Evolutionary conservation across 352 stramenopile species (phyloP).

Genomic region (Globisporangium solare): DNA sequence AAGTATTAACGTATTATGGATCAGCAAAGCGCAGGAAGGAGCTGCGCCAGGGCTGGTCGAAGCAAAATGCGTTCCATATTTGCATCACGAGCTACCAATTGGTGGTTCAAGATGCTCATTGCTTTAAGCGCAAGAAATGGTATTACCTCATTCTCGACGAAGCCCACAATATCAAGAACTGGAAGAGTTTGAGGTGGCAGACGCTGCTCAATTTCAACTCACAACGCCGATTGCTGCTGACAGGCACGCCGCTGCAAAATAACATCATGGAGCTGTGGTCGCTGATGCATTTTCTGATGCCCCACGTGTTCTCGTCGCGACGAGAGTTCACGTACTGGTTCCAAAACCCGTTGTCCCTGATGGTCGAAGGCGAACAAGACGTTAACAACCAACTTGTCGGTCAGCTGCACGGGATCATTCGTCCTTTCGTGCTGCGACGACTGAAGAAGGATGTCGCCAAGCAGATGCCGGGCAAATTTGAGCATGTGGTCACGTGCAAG

Average conservation of each 20-base stretch:
- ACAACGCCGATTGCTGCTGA: slow-evolving; percentile 90
- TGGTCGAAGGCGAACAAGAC: slow-evolving; percentile 66
- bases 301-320: slow-evolving; percentile 90
- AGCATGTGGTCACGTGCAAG: slow-evolving; percentile 94
- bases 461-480: slow-evolving; percentile 96
- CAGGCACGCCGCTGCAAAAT: slow-evolving; percentile 97
- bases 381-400: slow-evolving; percentile 90
- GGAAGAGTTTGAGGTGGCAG: slow-evolving; percentile 97
- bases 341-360: slow-evolving; percentile 91
- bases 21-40: slow-evolving; percentile 93
- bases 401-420: slow-evolving; percentile 96
- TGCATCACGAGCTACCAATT: slow-evolving; percentile 99
- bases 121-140: slow-evolving; percentile 98
- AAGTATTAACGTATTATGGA: slow-evolving; percentile 99
- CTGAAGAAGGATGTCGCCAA: slow-evolving; percentile 98
- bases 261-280: slow-evolving; percentile 98
- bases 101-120: slow-evolving; percentile 95
- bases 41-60: slow-evolving; percentile 92
- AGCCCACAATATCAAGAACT: slow-evolving; percentile 99
- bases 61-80: slow-evolving; percentile 95
- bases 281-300: slow-evolving; percentile 98
- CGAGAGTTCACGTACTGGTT: slow-evolving; percentile 99
- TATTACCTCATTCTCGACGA: slow-evolving; percentile 99
- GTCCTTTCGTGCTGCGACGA: slow-evolving; percentile 95
- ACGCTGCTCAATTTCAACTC: slow-evolving; percentile 98